Percentiles rank a stretch among this genome's conserved stretches.
Evolutionary conservation across 2,329 filamentous ascomycete genomes (phyloP).

Genomic region (Clonostachys rosea): DNA sequence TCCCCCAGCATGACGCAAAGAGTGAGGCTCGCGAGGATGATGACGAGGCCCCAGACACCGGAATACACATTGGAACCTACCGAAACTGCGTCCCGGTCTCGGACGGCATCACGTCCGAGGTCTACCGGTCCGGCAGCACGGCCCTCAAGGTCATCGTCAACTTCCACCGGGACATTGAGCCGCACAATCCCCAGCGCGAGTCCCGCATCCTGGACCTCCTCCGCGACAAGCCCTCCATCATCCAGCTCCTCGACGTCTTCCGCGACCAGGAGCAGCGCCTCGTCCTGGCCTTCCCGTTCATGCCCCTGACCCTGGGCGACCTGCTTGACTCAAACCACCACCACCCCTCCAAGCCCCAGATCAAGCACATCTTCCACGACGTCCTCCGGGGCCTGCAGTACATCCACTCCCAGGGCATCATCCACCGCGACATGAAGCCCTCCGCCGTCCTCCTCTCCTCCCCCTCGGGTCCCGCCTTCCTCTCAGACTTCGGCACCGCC

Average conservation of each 20-base stretch:
- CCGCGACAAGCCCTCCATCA: constrained; percentile 49
- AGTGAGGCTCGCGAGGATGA: constrained; percentile 1
- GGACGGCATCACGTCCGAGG: constrained; percentile 72
- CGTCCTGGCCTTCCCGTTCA: constrained; percentile 81
- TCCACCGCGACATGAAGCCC: constrained; percentile 93
- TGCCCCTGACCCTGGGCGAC: constrained; percentile 67
- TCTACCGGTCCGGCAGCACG: constrained; percentile 63
- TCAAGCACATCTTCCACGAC: constrained; percentile 51
- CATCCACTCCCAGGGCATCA: constrained; percentile 70
- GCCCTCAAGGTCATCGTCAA: constrained; percentile 86
- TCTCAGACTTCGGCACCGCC: constrained; percentile 90
- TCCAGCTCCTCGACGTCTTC: constrained; percentile 71
- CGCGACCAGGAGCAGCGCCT: constrained; percentile 66
- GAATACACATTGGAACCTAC: constrained; percentile 49
- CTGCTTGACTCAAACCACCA: not conserved
- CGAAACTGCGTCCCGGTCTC: constrained; percentile 48
- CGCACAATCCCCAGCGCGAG: constrained; percentile 80
- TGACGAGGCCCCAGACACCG: constrained; percentile 10
- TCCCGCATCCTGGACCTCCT: constrained; percentile 65
- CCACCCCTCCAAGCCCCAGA: not conserved
- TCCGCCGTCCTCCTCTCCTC: constrained; percentile 76
- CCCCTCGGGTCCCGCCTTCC: constrained; percentile 64
- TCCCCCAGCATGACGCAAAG: not conserved
- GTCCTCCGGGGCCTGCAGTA: constrained; percentile 66
- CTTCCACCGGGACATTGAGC: constrained; percentile 60